Evolutionary conservation across 345 rosid species (phyloP).

Genomic region (Fremontodendron californicum): DNA sequence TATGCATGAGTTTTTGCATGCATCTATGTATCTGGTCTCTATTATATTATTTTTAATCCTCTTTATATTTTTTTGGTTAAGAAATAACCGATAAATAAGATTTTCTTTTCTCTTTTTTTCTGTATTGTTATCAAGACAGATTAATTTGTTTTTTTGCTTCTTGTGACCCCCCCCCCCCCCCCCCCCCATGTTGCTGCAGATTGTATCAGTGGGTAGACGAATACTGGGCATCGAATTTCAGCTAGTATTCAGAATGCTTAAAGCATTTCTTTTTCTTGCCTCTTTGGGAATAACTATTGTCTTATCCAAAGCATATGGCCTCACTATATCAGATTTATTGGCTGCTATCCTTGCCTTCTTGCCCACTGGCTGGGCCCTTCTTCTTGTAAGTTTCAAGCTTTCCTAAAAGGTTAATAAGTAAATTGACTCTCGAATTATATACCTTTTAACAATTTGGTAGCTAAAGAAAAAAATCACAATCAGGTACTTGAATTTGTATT

Average conservation of each 20-base stretch:
- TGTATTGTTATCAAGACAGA: background rate
- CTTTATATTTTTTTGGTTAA: background rate
- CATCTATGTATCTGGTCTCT: background rate
- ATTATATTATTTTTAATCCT: background rate
- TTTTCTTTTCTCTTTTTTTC: background rate
- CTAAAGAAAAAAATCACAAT: background rate
- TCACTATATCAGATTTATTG: constrained; percentile 68
- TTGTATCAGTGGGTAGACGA: constrained; percentile 73
- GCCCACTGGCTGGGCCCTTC: constrained; percentile 86
- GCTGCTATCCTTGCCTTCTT: constrained; percentile 75
- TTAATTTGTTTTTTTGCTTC: background rate
- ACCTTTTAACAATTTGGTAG: background rate
- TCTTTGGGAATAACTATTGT: constrained; percentile 74
- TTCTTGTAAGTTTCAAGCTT: constrained; percentile 60
- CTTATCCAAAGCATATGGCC: constrained; percentile 52
- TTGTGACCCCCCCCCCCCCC: background rate
- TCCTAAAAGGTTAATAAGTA: background rate
- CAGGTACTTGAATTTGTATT: background rate
- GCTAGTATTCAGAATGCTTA: constrained; percentile 86
- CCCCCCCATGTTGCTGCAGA: constrained; percentile 47
- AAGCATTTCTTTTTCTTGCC: constrained; percentile 83
- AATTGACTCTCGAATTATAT: background rate
- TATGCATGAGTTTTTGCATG: background rate
- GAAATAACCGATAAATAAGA: background rate
- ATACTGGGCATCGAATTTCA: constrained; percentile 65